Evolutionary conservation across 208 protist species (phyloP).

Genomic region (Herpetomonas tarakana): DNA sequence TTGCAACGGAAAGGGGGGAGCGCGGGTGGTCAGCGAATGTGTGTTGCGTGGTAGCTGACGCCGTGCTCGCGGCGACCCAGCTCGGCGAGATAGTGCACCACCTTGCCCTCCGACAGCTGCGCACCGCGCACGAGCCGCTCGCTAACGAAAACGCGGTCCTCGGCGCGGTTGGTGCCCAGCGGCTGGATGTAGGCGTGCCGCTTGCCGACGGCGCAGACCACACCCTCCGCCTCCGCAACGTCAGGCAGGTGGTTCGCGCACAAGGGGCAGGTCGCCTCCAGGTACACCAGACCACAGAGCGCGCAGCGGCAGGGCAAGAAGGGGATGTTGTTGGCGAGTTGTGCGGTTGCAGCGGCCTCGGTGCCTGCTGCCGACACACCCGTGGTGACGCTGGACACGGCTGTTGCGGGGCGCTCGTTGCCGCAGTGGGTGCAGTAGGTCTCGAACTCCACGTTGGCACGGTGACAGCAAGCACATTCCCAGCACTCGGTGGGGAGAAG

Average conservation of each 20-base stretch:
- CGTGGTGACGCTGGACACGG: background rate
- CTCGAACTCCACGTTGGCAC: constrained; percentile 77
- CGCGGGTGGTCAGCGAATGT: background rate
- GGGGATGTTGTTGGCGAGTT: constrained; percentile 26
- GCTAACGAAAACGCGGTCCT: constrained; percentile 49
- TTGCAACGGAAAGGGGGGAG: too few relatives aligned
- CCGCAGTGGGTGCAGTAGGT: constrained; percentile 79
- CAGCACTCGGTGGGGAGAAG: constrained; percentile 55
- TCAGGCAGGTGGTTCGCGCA: constrained; percentile 49
- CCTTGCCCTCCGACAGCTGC: background rate
- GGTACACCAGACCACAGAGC: constrained; percentile 54
- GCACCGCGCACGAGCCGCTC: constrained; percentile 3
- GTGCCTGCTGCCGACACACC: background rate
- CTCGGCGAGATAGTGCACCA: constrained; percentile 20
- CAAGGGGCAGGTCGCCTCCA: constrained; percentile 71
- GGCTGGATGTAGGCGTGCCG: constrained; percentile 67
- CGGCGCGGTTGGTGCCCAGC: constrained; percentile 26
- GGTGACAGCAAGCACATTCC: constrained; percentile 51
- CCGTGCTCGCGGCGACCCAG: constrained; percentile 7
- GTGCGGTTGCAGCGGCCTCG: too few relatives aligned
- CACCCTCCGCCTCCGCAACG: constrained; percentile 34
- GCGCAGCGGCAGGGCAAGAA: constrained; percentile 66
- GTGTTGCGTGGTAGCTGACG: background rate
- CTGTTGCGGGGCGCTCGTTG: constrained; percentile 8
- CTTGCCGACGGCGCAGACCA: constrained; percentile 50